A percentile compares a stretch with the other conserved stretches of the same genome.
phyloP scores from a whole-genome alignment of 1,284 basidiomycete species.

The Cutaneotrichosporon spelunceum region DNA sequence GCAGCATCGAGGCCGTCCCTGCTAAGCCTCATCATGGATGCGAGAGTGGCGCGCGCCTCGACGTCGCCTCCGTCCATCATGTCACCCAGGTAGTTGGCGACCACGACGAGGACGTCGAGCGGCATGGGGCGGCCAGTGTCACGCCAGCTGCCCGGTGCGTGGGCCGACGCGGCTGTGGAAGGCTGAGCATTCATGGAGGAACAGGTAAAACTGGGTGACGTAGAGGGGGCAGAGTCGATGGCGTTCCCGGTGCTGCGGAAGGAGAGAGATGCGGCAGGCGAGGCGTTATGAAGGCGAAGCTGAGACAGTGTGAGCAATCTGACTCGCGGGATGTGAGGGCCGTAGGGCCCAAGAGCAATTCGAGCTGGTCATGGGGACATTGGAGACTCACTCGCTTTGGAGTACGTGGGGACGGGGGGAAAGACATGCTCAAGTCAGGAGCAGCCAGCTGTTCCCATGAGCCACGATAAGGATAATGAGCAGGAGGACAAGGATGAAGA shows the following conservation, averaged over 20 bases:
- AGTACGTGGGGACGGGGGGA: neutral
- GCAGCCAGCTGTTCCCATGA: neutral
- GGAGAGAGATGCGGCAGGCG: neutral
- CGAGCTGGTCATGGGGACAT: too few relatives aligned
- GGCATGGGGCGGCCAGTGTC: conserved; percentile 3
- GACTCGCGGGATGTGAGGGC: too few relatives aligned
- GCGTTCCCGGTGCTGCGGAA: neutral
- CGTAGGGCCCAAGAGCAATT: too few relatives aligned
- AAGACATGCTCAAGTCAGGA: neutral
- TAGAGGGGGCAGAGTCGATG: neutral
- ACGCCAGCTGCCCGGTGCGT: neutral
- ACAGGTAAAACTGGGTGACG: neutral
- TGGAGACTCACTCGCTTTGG: neutral
- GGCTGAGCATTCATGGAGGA: neutral
- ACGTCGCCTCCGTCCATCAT: neutral
- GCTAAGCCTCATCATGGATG: neutral
- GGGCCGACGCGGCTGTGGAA: neutral
- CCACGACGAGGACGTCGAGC: neutral
- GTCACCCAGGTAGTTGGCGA: neutral
- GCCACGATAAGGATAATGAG: neutral
- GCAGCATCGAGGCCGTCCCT: neutral
- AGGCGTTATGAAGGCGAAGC: neutral
- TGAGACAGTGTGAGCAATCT: neutral
- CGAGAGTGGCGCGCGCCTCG: neutral
- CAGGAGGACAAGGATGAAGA: neutral